Conservation (phyloP, 2,329 filamentous ascomycete species). For the Penicillium sp. region DNA sequence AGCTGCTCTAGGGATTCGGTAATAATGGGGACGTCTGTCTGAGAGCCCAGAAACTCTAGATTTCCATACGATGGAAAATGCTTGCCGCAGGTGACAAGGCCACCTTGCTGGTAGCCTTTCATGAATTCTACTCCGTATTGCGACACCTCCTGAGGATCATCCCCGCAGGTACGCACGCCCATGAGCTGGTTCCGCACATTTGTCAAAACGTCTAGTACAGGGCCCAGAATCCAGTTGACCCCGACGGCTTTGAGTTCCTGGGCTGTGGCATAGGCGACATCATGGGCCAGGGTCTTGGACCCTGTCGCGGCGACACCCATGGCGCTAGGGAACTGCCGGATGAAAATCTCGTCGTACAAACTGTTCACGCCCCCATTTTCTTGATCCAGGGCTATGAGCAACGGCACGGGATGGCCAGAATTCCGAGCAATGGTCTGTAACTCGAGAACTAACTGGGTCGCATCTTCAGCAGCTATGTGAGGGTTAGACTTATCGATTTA, state of each 20-base stretch:
- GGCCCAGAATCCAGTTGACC: constrained; percentile 93
- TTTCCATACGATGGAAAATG: constrained; percentile 98
- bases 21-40: constrained; percentile 90
- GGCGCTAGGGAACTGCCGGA: constrained; percentile 93
- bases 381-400: constrained; percentile 91
- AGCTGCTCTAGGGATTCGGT: constrained; percentile 92
- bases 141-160: constrained; percentile 94
- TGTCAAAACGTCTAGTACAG: constrained; percentile 89
- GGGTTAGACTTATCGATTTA: constrained; percentile 30
- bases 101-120: constrained; percentile 90
- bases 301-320: constrained; percentile 97
- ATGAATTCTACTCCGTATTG: constrained; percentile 89
- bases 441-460: constrained; percentile 84
- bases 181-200: constrained; percentile 90
- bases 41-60: constrained; percentile 88
- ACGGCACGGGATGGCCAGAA: constrained; percentile 84
- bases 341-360: constrained; percentile 92
- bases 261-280: constrained; percentile 89
- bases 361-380: constrained; percentile 99
- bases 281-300: constrained; percentile 81
- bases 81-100: constrained; percentile 87
- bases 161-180: constrained; percentile 85
- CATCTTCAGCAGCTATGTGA: constrained; percentile 80
- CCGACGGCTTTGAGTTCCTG: constrained; percentile 91
- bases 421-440: constrained; percentile 90